These are phyloP conservation scores for Lodderomyces orthopsilosis DNA, from an alignment of 1,139 yeast species.

Conservation along the genomic window DNA sequence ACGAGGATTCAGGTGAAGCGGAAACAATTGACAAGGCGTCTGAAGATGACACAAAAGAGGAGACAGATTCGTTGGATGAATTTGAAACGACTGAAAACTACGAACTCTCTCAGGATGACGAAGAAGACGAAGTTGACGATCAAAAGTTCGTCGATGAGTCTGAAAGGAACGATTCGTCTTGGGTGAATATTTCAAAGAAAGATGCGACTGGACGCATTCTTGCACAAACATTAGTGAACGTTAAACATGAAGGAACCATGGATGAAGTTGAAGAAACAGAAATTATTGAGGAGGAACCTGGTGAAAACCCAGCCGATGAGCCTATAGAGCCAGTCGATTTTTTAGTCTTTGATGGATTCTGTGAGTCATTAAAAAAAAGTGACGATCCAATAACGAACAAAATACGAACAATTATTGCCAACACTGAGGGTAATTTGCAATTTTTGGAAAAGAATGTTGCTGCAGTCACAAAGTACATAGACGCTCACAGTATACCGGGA, in stretches of 20 bases:
- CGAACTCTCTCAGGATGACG: constrained; percentile 2
- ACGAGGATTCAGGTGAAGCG: constrained; percentile 5
- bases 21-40: constrained; percentile 1
- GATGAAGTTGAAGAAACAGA: neutral
- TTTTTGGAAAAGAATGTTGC: constrained; percentile 16
- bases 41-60: neutral
- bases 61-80: neutral
- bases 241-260: neutral
- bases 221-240: neutral
- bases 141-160: neutral
- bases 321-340: constrained; percentile 12
- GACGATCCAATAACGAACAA: constrained; percentile 13
- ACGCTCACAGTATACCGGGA: constrained; percentile 11
- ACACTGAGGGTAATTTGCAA: constrained; percentile 19
- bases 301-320: constrained; percentile 1
- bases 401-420: constrained; percentile 16
- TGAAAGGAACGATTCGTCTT: neutral
- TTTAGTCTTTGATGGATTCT: constrained; percentile 14
- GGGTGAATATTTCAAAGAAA: neutral
- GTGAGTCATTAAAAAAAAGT: constrained; percentile 2
- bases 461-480: constrained; percentile 13
- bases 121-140: constrained; percentile 4
- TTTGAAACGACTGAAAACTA: neutral
- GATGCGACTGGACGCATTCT: neutral
- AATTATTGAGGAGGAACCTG: constrained; percentile 3